Percentiles rank a stretch among this genome's conserved stretches.
Conservation (phyloP, 1,139 yeast genomes). For the Yamadazyma atmosphaerica region DNA sequence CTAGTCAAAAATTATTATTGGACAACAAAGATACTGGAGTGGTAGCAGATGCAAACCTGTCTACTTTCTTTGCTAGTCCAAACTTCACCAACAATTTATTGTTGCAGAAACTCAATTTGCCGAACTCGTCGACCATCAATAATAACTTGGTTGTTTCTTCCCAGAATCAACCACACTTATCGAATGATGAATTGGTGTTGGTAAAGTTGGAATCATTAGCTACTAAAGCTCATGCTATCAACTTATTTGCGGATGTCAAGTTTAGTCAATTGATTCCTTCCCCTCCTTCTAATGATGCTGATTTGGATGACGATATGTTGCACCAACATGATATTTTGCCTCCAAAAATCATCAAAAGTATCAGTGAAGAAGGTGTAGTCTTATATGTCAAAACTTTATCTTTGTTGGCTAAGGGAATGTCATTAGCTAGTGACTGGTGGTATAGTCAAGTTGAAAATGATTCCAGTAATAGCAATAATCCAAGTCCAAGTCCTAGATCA, state of each 20-base stretch:
- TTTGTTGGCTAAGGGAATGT: conserved; percentile 82
- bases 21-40: conserved; percentile 11
- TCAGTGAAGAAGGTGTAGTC: conserved; percentile 86
- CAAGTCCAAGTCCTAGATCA: conserved; percentile 1
- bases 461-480: not conserved
- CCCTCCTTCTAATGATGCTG: conserved; percentile 58
- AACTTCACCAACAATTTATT: conserved; percentile 37
- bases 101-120: conserved; percentile 37
- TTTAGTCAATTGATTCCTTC: conserved; percentile 79
- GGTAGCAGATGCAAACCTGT: conserved; percentile 12
- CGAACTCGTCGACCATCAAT: conserved; percentile 19
- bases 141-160: conserved; percentile 9
- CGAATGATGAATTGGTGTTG: conserved; percentile 40
- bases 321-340: conserved; percentile 51
- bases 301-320: conserved; percentile 39
- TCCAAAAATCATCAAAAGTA: conserved; percentile 54
- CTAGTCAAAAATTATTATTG: conserved; percentile 8
- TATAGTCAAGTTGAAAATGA: conserved; percentile 35
- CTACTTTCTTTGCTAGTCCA: conserved; percentile 29
- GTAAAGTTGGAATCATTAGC: conserved; percentile 70
- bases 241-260: conserved; percentile 88
- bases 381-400: conserved; percentile 83
- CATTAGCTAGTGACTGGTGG: conserved; percentile 89
- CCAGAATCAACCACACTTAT: conserved; percentile 7
- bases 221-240: conserved; percentile 87